Evolutionary conservation across 148 eudicot genomes (phyloP).

Genomic region (Fagopyrum esculentum): DNA sequence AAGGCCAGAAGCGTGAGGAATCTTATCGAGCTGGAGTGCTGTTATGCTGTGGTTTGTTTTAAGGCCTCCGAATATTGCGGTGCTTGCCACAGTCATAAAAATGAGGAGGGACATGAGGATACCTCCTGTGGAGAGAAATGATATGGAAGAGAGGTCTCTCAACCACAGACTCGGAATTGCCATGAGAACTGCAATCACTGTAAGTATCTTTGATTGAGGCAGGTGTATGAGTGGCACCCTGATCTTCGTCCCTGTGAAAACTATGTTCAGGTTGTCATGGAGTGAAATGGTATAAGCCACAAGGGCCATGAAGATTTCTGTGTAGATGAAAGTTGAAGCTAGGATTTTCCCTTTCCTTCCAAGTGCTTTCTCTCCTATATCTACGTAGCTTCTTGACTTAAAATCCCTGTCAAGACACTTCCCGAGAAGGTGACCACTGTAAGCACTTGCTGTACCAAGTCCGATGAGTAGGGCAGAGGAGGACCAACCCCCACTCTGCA

Average conservation of each 20-base stretch:
- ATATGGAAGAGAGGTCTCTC: slow-evolving; percentile 51
- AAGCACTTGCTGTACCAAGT: slow-evolving; percentile 48
- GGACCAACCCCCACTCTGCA: slow-evolving; percentile 63
- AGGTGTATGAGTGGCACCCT: slow-evolving; percentile 21
- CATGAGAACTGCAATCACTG: slow-evolving; percentile 46
- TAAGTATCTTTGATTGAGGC: slow-evolving; percentile 46
- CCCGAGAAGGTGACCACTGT: slow-evolving; percentile 57
- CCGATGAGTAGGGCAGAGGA: slow-evolving; percentile 50
- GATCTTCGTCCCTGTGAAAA: slow-evolving; percentile 27
- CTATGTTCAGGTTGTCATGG: slow-evolving; percentile 60
- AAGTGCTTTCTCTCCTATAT: slow-evolving; percentile 55
- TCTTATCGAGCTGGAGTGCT: slow-evolving; percentile 32
- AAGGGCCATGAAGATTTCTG: slow-evolving; percentile 72
- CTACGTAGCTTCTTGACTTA: slow-evolving; percentile 46
- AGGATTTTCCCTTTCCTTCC: slow-evolving; percentile 49
- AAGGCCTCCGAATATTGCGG: slow-evolving; percentile 41
- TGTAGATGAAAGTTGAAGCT: slow-evolving; percentile 47
- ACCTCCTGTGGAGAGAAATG: slow-evolving; percentile 61
- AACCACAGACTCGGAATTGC: slow-evolving; percentile 73
- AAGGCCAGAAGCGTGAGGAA: slow-evolving; percentile 60
- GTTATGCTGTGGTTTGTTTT: slow-evolving; percentile 36
- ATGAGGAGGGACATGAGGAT: slow-evolving; percentile 53
- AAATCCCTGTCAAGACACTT: slow-evolving; percentile 52
- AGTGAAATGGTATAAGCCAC: slow-evolving; percentile 78
- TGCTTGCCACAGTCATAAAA: slow-evolving; percentile 42